Evolutionary conservation across 306 rosid genomes (phyloP), one percentile per base, ranked within the genome.

Genomic region (Pueraria montana): DNA sequence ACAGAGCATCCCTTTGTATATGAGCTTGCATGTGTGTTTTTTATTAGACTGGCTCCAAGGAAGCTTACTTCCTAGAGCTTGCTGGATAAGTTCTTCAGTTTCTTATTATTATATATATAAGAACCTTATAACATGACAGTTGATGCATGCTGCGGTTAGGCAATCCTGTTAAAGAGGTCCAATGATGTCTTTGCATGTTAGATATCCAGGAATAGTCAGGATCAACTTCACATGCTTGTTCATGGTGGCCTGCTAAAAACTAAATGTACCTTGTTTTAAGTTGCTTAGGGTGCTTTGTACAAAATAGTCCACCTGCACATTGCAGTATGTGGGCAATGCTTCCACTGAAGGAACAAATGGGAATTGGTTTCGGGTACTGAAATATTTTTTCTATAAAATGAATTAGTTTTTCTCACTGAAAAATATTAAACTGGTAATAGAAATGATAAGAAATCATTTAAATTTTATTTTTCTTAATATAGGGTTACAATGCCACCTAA

Each of bases 371-470:
- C 59, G 26, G 50, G 38, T 23, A 18, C 46, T 75, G 53, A 81
- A 62, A 43, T 77, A 45, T 55, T 76, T 50, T 63, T 69, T 20
- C 43, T 69, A 45, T 68, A 20, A 50, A 50, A 20, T 49, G 30
- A 61, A 58, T 11, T 46, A 30, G 16, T 9, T 68, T 74, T 61
- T 58, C 52, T 14, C 6, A 8, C n/a, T 16, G 56, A 62, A 85
- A 43, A 83, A 56, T 69, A 59, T 77, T 72, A 86, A 68, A 27
- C 16, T 43, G 52, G 59, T 83, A 66, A 38, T 9, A 13, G 40
- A 38, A 61, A 53, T 45, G 63, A 42, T 79, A 46, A 43, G 74
- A 84, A 46, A 84, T 72, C 55, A 76, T 70, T 53, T 74, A 74
- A 77, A 24, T 71, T 72, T 72, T 56, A 27, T 58, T 69, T 46